Percentiles rank a stretch among this genome's conserved stretches.
phyloP scores from a whole-genome alignment of 2,329 filamentous ascomycete species.

The Biscogniauxia mediterranea region DNA sequence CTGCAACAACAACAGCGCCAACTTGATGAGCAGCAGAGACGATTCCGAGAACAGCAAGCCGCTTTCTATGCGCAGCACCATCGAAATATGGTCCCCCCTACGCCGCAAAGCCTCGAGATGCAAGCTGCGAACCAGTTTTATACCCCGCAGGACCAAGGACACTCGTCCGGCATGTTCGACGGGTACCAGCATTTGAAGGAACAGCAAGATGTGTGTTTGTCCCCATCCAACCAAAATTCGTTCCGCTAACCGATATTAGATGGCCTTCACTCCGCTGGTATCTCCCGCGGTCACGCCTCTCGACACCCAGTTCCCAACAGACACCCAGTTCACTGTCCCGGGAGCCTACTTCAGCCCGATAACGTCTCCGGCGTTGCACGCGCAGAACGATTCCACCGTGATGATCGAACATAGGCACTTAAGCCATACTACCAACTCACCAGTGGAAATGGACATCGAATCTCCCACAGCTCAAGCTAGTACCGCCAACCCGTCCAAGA shows the following conservation, averaged over 20 bases:
- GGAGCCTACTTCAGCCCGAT: constrained; percentile 79
- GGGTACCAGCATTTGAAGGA: constrained; percentile 66
- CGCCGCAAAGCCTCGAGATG: constrained; percentile 78
- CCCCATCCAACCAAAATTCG: constrained; percentile 6
- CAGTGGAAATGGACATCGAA: constrained; percentile 56
- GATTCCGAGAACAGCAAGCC: constrained; percentile 40
- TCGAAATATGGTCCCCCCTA: constrained; percentile 67
- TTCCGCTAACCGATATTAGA: constrained; percentile 43
- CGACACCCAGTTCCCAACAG: constrained; percentile 65
- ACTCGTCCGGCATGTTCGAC: constrained; percentile 64
- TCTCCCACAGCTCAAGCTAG: constrained; percentile 37
- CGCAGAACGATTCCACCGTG: constrained; percentile 57
- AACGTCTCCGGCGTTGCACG: constrained; percentile 76
- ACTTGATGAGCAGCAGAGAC: constrained; percentile 54
- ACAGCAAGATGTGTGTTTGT: constrained; percentile 59
- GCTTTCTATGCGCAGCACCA: constrained; percentile 55
- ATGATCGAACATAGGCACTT: constrained; percentile 45
- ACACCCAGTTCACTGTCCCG: constrained; percentile 60
- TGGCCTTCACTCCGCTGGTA: constrained; percentile 77
- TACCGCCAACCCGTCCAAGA: constrained; percentile 50
- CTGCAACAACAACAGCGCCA: constrained; percentile 59
- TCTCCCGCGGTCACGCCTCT: constrained; percentile 83
- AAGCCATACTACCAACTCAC: constrained; percentile 48
- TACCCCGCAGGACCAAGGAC: constrained; percentile 51
- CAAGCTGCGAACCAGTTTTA: constrained; percentile 63